Base-by-base conservation (phyloP, 1,139 yeast genomes). In the Pichia sp. region DNA sequence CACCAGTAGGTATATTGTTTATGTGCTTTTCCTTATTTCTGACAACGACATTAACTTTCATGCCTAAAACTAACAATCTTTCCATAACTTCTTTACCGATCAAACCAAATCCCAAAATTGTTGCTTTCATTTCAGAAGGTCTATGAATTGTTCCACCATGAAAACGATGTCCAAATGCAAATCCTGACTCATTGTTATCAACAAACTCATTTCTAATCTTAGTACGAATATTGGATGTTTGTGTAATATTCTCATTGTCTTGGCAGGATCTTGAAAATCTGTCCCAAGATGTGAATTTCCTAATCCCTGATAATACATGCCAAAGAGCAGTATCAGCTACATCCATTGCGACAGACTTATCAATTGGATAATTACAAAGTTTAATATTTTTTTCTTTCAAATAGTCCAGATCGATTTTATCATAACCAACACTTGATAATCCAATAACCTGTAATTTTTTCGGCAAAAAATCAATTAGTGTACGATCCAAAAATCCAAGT, bases 251-350 rank as follows among this genome's bases (percentile, higher is more conserved):
- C 27, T 16, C 11, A 35, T 37, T 38, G 6, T 26, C 9, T 4
- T 34, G 11, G 7, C 28, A 37, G 6, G 55, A 49, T 41, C 69
- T 64, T 39, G 80, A 64, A 31, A 66, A 59, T 11, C 61, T 58
- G 49, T 74, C 78, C 60, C 75, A 77, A 26, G 72, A 60, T 3
- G 72, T 64, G 49, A 81, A 78, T 64, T 75, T 72, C 52, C 95
- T 69, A 64, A 81, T 82, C 33, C 81, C 73, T 36, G 76, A 68
- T 49, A 85, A 62, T 0, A 85, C 65, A 53, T 81, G 70, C 56
- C 70, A 74, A 41, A 84, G 64, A 0, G 81, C 94, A 49, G 79
- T 63, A 54, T 86, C 95, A 1, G 94, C 87, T n/a, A 86, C 95
- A 10, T 86, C 85, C 42, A 69, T 75, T 4, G 82, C 75, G 0